A percentile compares a stretch with the other conserved stretches of the same genome.
Conservation (phyloP, 1,139 yeast species). For the Suhomyces wounanorum region DNA sequence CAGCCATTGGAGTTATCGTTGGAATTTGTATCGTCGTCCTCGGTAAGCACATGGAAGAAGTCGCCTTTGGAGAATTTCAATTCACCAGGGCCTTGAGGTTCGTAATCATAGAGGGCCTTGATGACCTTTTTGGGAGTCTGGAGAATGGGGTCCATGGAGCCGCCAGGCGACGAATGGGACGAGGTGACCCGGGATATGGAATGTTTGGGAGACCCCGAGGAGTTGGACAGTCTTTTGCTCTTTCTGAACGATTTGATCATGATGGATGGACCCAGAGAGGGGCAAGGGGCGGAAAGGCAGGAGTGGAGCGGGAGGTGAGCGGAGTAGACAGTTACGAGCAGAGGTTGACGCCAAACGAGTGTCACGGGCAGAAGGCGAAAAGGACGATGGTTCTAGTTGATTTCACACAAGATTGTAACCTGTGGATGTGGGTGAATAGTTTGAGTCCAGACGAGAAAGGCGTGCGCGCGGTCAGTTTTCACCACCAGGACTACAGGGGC, state of each 20-base stretch:
- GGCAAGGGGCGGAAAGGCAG: background rate
- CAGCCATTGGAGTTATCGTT: constrained; percentile 55
- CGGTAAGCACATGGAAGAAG: constrained; percentile 77
- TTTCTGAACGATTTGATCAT: constrained; percentile 51
- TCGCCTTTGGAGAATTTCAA: constrained; percentile 79
- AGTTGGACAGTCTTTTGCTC: constrained; percentile 43
- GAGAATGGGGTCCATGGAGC: constrained; percentile 24
- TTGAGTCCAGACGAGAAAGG: constrained; percentile 5
- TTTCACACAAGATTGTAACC: background rate
- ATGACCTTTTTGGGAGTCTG: constrained; percentile 78
- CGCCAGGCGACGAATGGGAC: constrained; percentile 11
- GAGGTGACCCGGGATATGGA: constrained; percentile 38
- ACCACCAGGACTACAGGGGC: constrained; percentile 3
- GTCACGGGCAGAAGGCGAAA: background rate
- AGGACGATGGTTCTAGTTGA: background rate
- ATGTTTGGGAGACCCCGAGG: constrained; percentile 39
- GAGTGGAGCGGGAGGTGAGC: background rate
- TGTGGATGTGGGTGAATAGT: background rate
- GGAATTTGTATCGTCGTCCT: constrained; percentile 48
- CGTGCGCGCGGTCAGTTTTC: constrained; percentile 10
- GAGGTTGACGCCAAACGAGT: background rate
- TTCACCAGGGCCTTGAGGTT: constrained; percentile 82
- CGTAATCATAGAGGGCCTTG: constrained; percentile 76
- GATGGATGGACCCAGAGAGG: background rate
- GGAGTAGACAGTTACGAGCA: background rate